Evolutionary conservation across 306 rosid species (phyloP).

Genomic region (Rubus idaeus): DNA sequence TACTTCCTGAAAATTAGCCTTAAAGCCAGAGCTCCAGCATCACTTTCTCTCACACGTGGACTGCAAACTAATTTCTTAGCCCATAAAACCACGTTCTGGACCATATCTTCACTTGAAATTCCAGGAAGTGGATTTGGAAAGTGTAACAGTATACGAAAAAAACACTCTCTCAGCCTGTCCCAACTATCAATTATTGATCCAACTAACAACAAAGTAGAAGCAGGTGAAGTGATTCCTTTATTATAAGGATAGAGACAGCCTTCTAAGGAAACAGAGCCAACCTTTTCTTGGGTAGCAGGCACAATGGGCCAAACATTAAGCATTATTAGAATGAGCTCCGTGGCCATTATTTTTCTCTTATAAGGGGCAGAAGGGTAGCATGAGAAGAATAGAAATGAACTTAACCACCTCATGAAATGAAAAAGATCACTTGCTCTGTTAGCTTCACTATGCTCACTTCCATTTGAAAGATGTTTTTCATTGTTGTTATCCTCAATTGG

Average conservation of each 20-base stretch:
- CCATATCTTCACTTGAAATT: constrained; percentile 61
- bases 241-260: constrained; percentile 63
- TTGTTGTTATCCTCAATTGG: constrained; percentile 42
- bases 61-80: constrained; percentile 89
- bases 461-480: constrained; percentile 37
- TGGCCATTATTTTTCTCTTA: constrained; percentile 96
- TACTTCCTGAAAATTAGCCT: constrained; percentile 89
- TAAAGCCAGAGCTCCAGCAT: constrained; percentile 89
- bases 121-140: constrained; percentile 97
- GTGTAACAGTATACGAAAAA: constrained; percentile 83
- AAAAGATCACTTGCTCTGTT: constrained; percentile 79
- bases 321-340: constrained; percentile 80
- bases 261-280: constrained; percentile 34
- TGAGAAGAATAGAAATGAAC: constrained; percentile 86
- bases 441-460: constrained; percentile 38
- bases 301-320: constrained; percentile 76
- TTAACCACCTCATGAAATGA: constrained; percentile 91
- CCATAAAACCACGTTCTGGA: constrained; percentile 62
- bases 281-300: constrained; percentile 46
- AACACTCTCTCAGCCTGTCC: constrained; percentile 90
- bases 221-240: constrained; percentile 68
- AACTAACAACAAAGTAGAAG: constrained; percentile 81
- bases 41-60: constrained; percentile 98
- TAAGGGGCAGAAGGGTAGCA: constrained; percentile 99
- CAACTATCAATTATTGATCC: constrained; percentile 96